Percentiles rank a stretch among this genome's conserved stretches.
Evolutionary conservation across 345 rosid genomes (phyloP).

Genomic region (Jatropha curcas): DNA sequence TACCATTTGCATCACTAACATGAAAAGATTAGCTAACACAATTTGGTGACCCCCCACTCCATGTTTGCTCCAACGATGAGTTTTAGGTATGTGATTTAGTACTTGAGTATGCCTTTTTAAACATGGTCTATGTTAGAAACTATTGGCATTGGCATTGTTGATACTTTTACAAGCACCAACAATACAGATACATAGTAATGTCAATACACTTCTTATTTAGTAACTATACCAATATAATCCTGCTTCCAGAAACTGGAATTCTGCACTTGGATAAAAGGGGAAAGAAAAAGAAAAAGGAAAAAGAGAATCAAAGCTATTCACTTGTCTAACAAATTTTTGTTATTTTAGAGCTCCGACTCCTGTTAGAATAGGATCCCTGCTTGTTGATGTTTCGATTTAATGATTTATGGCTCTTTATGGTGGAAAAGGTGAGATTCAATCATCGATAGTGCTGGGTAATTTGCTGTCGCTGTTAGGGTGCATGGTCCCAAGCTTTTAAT

Average conservation of each 20-base stretch:
- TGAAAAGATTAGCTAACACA: slow-evolving; percentile 11
- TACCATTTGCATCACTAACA: slow-evolving; percentile 13
- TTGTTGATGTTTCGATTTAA: neutral
- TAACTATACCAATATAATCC: neutral
- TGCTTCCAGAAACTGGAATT: neutral
- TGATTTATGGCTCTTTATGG: neutral
- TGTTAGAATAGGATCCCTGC: neutral
- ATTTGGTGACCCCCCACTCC: slow-evolving; percentile 8
- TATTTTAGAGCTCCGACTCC: neutral
- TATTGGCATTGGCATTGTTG: neutral
- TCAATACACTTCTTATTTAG: neutral
- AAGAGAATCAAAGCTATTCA: neutral
- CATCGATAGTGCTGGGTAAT: neutral
- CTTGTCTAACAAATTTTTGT: neutral
- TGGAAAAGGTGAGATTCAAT: neutral
- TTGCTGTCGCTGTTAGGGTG: neutral
- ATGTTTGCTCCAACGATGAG: slow-evolving; percentile 6
- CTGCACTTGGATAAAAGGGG: too few relatives aligned
- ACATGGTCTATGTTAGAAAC: neutral
- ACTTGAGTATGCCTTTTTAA: slow-evolving; percentile 1
- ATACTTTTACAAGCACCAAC: neutral
- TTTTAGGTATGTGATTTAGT: slow-evolving; percentile 7
- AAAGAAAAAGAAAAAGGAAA: neutral
- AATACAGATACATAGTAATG: too few relatives aligned
- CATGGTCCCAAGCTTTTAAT: neutral